Base-by-base conservation (phyloP, 306 rosid genomes). In the Inga leiocalycina region DNA sequence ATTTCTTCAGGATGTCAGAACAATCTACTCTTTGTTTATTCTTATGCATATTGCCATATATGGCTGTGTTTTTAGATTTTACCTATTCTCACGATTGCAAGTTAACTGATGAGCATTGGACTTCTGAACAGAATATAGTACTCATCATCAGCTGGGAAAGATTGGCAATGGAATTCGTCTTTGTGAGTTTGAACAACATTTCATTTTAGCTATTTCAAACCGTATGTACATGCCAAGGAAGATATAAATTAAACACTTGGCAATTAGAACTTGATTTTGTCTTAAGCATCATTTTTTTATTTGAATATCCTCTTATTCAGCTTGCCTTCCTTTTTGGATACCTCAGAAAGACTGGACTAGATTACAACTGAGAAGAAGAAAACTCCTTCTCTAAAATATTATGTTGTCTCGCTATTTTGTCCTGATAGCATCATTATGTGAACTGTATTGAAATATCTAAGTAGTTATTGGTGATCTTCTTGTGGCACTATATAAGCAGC, bases 121-220 rank as follows among this genome's bases (percentile, higher is more conserved):
- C 71, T 69, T 61, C 80, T 80, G 0, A 78, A 89, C 91, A 93
- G 98, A 96, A 87, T 90, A 86, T 85, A 96, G 98, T 74, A 93
- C 97, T 43, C 92, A 91, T 86, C 97, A 90, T 87, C 93, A 64
- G 35, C 69, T 96, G 68, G 97, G 98, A 78, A 93, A 84, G 93
- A 88, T 96, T 84, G 99, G 99, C 82, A 82, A 87, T 77, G 99
- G 99, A 84, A 96, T 96, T 80, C 99, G 99, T 76, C 64, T 92
- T 70, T 96, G 99, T 96, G 91, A 91, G 99, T 90, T 87, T 45
- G 74, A 59, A 34, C 71, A 15, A 16, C 16, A 17, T 75, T 83
- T 75, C 14, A 14, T 80, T 79, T 45, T 65, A 44, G 30, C 83
- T 51, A 59, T 75, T 81, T 69, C 30, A 68, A 74, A 82, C 52